A percentile compares a stretch with the other conserved stretches of the same genome.
Evolutionary conservation across 1,284 basidiomycete species (phyloP).

Genomic region (Tilletia indica): DNA sequence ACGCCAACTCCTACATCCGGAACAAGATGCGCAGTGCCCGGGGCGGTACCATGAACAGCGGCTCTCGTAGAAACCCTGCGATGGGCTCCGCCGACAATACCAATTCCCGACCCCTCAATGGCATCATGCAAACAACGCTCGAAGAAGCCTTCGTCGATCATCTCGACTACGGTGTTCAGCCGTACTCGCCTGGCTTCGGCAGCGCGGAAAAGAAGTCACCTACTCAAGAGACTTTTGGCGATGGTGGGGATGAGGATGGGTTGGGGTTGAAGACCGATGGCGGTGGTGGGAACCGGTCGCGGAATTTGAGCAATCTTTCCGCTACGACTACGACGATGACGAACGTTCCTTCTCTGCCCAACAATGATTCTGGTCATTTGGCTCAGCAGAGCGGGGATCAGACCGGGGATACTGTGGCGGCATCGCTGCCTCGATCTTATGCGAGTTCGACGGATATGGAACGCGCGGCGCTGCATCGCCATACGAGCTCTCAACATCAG

Average conservation of each 20-base stretch:
- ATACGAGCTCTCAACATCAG: too few relatives aligned
- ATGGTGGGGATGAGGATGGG: neutral
- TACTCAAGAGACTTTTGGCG: neutral
- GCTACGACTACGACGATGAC: neutral
- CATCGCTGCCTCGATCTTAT: too few relatives aligned
- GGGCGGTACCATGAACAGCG: neutral
- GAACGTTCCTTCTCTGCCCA: neutral
- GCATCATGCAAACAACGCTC: conserved; percentile 7
- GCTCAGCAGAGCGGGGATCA: too few relatives aligned
- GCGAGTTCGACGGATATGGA: too few relatives aligned
- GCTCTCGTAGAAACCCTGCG: too few relatives aligned
- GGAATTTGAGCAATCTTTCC: too few relatives aligned
- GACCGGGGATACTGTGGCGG: too few relatives aligned
- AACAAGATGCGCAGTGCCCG: neutral
- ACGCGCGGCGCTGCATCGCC: too few relatives aligned
- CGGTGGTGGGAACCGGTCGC: too few relatives aligned
- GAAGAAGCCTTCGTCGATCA: conserved; percentile 14
- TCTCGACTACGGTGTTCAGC: neutral
- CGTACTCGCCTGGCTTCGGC: neutral
- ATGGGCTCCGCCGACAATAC: too few relatives aligned
- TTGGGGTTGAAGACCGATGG: neutral
- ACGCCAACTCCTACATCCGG: conserved; percentile 4
- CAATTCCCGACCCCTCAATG: neutral
- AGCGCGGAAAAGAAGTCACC: neutral
- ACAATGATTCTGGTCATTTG: too few relatives aligned